These are phyloP conservation scores for Diutina sp. DNA, from an alignment of 1,139 yeast species.

Conservation along the genomic window DNA sequence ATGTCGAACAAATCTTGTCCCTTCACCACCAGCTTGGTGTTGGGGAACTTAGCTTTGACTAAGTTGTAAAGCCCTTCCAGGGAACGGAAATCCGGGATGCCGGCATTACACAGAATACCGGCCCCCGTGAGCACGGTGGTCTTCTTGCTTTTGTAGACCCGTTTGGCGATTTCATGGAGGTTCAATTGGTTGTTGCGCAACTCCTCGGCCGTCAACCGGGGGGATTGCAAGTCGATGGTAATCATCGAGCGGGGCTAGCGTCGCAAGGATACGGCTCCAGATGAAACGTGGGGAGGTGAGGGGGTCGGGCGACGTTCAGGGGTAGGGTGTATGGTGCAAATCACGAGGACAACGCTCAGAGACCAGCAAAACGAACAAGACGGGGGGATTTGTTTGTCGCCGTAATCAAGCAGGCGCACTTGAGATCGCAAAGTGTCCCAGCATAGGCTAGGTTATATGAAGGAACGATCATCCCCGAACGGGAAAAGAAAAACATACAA, in stretches of 20 bases:
- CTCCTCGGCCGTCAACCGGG: not conserved
- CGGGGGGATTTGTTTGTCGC: not conserved
- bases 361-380: not conserved
- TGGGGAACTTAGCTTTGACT: slow-evolving; percentile 54
- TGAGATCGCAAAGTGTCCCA: not conserved
- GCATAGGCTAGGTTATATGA: not conserved
- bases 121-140: slow-evolving; percentile 76
- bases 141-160: slow-evolving; percentile 35
- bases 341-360: not conserved
- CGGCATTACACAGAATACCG: slow-evolving; percentile 92
- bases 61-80: slow-evolving; percentile 69
- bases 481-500: not conserved
- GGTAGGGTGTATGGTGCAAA: not conserved
- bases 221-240: slow-evolving; percentile 1
- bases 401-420: not conserved
- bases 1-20: slow-evolving; percentile 85
- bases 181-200: slow-evolving; percentile 4
- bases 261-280: not conserved
- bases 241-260: not conserved
- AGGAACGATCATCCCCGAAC: not conserved
- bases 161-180: slow-evolving; percentile 25
- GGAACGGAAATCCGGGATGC: slow-evolving; percentile 90
- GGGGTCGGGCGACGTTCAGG: not conserved
- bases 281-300: not conserved
- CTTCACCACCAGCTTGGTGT: slow-evolving; percentile 33